Evolutionary conservation across 2,329 filamentous ascomycete genomes (phyloP), one percentile per base, ranked within the genome.

Genomic region (Daldinia sp.): DNA sequence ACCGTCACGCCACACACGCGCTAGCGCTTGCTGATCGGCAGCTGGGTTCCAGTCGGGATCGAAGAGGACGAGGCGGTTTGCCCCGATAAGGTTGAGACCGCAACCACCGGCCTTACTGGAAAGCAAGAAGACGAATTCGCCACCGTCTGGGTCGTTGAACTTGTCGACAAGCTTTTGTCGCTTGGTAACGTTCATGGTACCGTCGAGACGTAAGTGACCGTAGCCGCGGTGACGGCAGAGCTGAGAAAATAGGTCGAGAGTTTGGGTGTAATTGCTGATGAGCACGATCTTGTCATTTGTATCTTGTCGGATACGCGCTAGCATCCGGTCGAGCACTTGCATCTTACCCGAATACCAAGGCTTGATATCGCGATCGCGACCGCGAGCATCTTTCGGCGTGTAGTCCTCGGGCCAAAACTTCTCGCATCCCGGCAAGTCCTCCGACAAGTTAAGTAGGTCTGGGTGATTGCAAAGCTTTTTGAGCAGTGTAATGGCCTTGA

Each of bases 381-480:
- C 95, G 50, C 95, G 87, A 2, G 90, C 82, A 66, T 97, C 94
- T 72, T 93, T 96, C 0, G 91, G 92, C 3, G 96, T 87, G 73
- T 93, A 99, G 73, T 96, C 94, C 1, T 91, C 89, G 0, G 95
- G 95, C 73, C 89, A 95, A 70, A 86, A 87, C 25, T 87, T 75
- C 72, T 99, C 94, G 61, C 90, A 93, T 3, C 95, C 95, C 0
- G 94, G 94, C 27, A 99, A 81, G 74, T 99, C 95, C 0, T 87
- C 86, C 0, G 90, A 82, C 1, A 98, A 83, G 64, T 94, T 91
- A 30, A 99, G 86, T 3, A 99, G 85, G 74, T 99, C 95, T 0
- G 95, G 95, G 72, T 99, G 95, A 71, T 99, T 99, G 82, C 96
- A 99, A 11, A 99, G 88, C 77, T 99, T 99, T 80, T 99, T 99